phyloP scores from a whole-genome alignment of 179 eudicot species.

The Beta macrorhiza region DNA sequence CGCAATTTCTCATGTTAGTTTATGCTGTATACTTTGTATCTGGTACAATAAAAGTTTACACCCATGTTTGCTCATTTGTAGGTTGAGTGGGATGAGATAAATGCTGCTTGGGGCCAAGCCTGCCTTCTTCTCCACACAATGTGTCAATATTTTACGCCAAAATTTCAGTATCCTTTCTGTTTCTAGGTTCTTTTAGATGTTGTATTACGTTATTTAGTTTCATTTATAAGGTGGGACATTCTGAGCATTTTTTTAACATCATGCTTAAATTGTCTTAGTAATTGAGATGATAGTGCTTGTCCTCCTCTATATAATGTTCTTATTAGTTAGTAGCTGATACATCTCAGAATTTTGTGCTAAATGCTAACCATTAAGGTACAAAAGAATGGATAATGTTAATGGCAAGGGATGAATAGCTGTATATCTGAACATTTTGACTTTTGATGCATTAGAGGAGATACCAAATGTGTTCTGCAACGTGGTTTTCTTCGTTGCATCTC shows the following conservation, averaged over 20 bases:
- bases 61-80: slow-evolving; percentile 26
- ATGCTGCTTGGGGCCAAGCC: slow-evolving; percentile 99
- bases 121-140: slow-evolving; percentile 96
- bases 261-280: neutral
- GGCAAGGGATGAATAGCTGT: neutral
- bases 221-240: neutral
- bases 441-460: neutral
- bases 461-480: neutral
- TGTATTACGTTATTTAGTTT: neutral
- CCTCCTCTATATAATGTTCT: neutral
- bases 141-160: slow-evolving; percentile 90
- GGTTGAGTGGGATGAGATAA: slow-evolving; percentile 99
- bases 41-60: neutral
- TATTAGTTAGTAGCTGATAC: neutral
- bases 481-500: neutral
- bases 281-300: neutral
- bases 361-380: neutral
- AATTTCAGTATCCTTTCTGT: slow-evolving; percentile 72
- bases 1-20: neutral
- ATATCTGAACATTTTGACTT: neutral
- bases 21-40: neutral
- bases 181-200: neutral
- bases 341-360: neutral
- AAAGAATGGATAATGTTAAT: neutral
- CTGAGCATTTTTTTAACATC: neutral